phyloP scores from a whole-genome alignment of 352 stramenopile species.

The Globisporangium perplexum region DNA sequence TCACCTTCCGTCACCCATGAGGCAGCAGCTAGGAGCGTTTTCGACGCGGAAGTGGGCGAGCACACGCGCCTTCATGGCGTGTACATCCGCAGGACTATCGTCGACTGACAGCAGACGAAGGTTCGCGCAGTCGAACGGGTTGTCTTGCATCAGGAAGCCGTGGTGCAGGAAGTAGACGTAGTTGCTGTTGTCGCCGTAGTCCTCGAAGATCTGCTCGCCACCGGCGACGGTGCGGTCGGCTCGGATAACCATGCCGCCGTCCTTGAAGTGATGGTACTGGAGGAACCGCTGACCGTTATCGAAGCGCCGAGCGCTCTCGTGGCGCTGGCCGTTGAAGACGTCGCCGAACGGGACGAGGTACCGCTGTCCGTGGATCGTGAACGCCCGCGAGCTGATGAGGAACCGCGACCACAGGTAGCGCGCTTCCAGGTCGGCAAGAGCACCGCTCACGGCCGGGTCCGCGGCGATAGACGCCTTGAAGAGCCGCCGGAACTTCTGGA shows the following conservation, averaged over 20 bases:
- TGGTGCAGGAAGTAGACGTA: conserved; percentile 86
- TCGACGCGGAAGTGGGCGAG: conserved; percentile 26
- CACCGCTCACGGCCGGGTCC: background rate
- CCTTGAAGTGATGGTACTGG: conserved; percentile 41
- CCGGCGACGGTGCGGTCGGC: conserved; percentile 43
- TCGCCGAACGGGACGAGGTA: conserved; percentile 85
- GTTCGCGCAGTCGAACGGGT: conserved; percentile 85
- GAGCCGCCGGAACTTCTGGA: conserved; percentile 38
- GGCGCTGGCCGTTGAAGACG: conserved; percentile 75
- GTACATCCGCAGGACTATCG: conserved; percentile 4
- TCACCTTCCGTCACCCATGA: conserved; percentile 29
- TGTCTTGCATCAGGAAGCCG: conserved; percentile 86
- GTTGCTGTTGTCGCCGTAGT: conserved; percentile 95
- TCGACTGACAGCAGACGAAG: conserved; percentile 26
- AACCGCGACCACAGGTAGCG: conserved; percentile 47
- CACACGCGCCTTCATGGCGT: conserved; percentile 21
- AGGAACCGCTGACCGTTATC: conserved; percentile 56
- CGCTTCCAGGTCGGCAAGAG: conserved; percentile 1
- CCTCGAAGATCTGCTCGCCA: conserved; percentile 84
- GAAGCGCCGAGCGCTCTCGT: conserved; percentile 19
- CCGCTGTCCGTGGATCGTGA: conserved; percentile 68
- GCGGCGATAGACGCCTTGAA: conserved; percentile 19
- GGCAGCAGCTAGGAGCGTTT: conserved; percentile 21
- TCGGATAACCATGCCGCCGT: conserved; percentile 42
- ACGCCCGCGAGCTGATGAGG: conserved; percentile 67